Base-by-base conservation (phyloP, 164 flowering plant species). In the Vitis cinerea region DNA sequence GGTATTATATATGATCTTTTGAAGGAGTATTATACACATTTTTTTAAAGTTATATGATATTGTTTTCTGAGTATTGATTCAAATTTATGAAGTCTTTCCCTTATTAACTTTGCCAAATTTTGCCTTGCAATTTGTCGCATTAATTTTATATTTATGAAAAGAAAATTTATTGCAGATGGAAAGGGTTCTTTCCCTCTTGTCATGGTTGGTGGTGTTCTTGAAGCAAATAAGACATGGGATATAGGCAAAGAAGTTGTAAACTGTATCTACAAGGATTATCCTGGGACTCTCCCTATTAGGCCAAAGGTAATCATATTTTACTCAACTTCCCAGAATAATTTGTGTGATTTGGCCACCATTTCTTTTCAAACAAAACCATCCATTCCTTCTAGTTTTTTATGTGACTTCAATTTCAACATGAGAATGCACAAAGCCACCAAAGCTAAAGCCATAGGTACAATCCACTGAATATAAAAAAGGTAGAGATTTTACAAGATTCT, bases 141-240 rank as follows among this genome's bases (percentile, higher is more conserved):
- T 57, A 57, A 48, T 12, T 17, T 53, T 2, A 58, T 11, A 49
- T 19, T 65, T 30, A 4, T 50, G 50, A 59, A 6, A 37, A 37
- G 44, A 67, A 47, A 69, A 27, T 12, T 13, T 12, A 60, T 72
- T 82, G 86, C 96, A 95, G 99, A 90, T 80, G 91, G 91, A 74
- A 83, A 77, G 31, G 82, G 63, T 65, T 78, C 84, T 74, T 95
- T 92, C 71, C 94, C 97, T 31, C 86, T 95, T 67, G 97, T 95
- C 37, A 85, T 95, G 97, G 99, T 95, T 67, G 99, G 99, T 72
- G 97, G 98, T 57, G 98, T 92, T 52, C 96, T 94, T 76, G 89
- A 85, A 84, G 97, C 93, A 53, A 92, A 94, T 73, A 80, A 76
- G 80, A 84, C 73, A 16, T 91, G 97, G 99, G 94, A 92, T 69